These are phyloP conservation scores for Trichophyton simii DNA, from an alignment of 2,329 filamentous ascomycete genomes.

Conservation along the genomic window DNA sequence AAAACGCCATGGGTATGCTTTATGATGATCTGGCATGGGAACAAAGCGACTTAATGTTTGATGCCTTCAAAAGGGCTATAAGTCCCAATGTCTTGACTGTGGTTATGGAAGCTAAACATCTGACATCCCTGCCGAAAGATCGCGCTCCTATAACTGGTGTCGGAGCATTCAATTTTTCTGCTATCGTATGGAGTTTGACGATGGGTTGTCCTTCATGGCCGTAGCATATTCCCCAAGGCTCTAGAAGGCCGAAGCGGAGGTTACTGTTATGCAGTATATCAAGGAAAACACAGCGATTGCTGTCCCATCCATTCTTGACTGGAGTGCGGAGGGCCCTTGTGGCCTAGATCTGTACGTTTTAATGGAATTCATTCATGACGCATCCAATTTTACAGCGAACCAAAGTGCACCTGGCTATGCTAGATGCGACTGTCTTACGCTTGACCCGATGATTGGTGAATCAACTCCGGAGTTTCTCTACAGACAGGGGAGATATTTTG, in stretches of 20 bases:
- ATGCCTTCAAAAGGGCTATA: neutral
- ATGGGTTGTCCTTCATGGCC: constrained; percentile 10
- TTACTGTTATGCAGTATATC: constrained; percentile 13
- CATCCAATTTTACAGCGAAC: constrained; percentile 13
- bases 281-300: constrained; percentile 13
- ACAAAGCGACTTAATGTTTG: neutral
- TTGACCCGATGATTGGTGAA: constrained; percentile 26
- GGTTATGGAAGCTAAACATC: neutral
- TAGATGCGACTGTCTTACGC: constrained; percentile 18
- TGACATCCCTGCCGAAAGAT: neutral
- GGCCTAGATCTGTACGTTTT: constrained; percentile 26
- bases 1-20: neutral
- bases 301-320: constrained; percentile 13
- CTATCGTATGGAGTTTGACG: constrained; percentile 15
- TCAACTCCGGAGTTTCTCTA: constrained; percentile 27
- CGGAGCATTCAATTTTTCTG: constrained; percentile 16
- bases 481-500: constrained; percentile 28
- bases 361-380: constrained; percentile 22
- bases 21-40: constrained; percentile 5
- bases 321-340: constrained; percentile 14
- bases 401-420: constrained; percentile 19
- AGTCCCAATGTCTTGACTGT: neutral
- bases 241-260: constrained; percentile 15
- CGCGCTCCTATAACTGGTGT: neutral
- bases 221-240: constrained; percentile 16